Base-by-base conservation (phyloP, 208 protist species). In the Leptomonas seymouri region DNA sequence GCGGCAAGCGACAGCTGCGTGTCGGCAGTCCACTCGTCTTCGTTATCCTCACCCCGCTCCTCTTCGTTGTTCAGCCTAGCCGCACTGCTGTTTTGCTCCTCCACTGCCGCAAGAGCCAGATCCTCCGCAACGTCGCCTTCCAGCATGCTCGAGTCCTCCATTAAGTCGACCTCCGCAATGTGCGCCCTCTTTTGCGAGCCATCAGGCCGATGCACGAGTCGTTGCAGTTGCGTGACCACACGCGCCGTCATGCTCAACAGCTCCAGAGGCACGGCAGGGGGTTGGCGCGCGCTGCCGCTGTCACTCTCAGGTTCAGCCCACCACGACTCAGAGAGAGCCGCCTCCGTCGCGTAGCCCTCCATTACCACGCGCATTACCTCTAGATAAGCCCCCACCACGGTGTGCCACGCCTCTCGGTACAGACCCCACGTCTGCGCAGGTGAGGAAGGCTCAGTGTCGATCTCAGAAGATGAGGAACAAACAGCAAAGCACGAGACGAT, bases 141-240 rank as follows among this genome's bases (percentile, higher is more conserved):
- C 3, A 28, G 34, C 34, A 3, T 7, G 34, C 20, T 59, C 55
- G 8, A 20, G n/a, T 64, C 30, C n/a, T 75, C 63, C 23, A 45
- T 51, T 21, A 44, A 20, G 20, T 53, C 23, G 49, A 39, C 67
- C 14, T 55, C 60, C 27, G 59, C 56, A 31, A 2, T 51, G 25
- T 48, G 11, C 27, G 25, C 18, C 18, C 21, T 53, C 23, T 46
- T 36, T 28, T 23, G 5, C 0, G 45, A 4, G 21, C 3, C 42
- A 45, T 53, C 46, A 31, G 49, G 39, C 15, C 23, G 58, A 56
- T 60, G 62, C 23, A 53, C 28, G 14, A 78, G 46, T 31, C 66
- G 76, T 49, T 81, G 67, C 56, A 81, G 45, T 55, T 77, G 76
- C 30, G 63, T 59, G 14, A 57, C 28, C 39, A 73, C 65, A 14